Evolutionary conservation across 805 yeast genomes (phyloP).

Genomic region (Pichia thaimueangensis): DNA sequence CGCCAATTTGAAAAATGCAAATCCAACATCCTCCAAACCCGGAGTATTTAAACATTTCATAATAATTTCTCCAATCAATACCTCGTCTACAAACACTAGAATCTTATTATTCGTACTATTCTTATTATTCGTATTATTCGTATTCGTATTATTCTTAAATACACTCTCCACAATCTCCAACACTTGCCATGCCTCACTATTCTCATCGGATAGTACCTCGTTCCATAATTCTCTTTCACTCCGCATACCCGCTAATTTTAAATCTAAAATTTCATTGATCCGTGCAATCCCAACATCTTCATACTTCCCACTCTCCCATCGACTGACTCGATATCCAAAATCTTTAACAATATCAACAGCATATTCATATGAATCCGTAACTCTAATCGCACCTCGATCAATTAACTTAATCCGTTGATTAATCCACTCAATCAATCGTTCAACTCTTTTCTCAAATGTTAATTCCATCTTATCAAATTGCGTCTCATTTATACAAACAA

Average conservation of each 20-base stretch:
- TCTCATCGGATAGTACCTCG: no score
- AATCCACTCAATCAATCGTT: background rate
- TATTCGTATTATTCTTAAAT: background rate
- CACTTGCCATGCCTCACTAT: no score
- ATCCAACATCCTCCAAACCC: background rate
- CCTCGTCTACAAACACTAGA: background rate
- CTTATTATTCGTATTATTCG: background rate
- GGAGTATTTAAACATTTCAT: background rate
- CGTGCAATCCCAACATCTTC: background rate
- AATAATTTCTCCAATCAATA: background rate
- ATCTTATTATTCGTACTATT: no score
- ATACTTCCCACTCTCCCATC: background rate
- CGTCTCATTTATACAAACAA: no score
- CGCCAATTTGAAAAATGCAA: background rate
- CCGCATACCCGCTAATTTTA: no score
- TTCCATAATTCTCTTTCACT: no score
- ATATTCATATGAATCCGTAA: background rate
- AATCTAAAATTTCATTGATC: background rate
- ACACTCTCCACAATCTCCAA: no score
- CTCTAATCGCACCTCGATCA: background rate
- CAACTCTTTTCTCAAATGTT: background rate
- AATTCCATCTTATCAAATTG: background rate
- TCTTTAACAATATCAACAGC: background rate
- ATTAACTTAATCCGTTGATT: background rate
- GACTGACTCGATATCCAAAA: background rate